Evolutionary conservation across 139 green algal genomes (phyloP).

Genomic region (Picochlorum sp.): DNA sequence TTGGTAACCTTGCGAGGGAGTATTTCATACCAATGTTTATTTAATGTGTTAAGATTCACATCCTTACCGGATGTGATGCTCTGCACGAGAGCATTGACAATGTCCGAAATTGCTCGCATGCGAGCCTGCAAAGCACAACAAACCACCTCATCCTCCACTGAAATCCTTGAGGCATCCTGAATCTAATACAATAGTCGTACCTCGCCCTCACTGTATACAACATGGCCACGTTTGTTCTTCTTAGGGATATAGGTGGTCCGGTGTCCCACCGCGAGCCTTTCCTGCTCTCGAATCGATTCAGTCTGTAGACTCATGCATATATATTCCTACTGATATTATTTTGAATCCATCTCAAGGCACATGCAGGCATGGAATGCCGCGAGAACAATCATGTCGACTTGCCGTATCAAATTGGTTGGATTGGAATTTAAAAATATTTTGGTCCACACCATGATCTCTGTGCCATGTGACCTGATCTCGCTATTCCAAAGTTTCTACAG

Average conservation of each 20-base stretch:
- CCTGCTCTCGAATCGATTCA: too few species aligned
- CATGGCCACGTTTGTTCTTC: constrained; percentile 13
- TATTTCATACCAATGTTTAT: constrained; percentile 36
- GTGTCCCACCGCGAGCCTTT: too few species aligned
- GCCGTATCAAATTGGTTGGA: too few species aligned
- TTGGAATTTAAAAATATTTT: too few species aligned
- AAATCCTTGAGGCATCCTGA: not conserved
- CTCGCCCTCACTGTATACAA: constrained; percentile 2
- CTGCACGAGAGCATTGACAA: constrained; percentile 58
- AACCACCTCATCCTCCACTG: not conserved
- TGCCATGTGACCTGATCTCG: too few species aligned
- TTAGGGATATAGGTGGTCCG: not conserved
- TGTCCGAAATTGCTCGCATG: constrained; percentile 69
- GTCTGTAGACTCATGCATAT: not conserved
- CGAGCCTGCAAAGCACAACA: constrained; percentile 37
- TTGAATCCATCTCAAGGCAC: too few species aligned
- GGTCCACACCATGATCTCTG: too few species aligned
- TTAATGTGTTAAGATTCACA: constrained; percentile 77
- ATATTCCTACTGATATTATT: not conserved
- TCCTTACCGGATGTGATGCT: constrained; percentile 59
- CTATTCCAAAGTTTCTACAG: not conserved
- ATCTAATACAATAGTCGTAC: not conserved
- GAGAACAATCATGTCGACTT: too few species aligned
- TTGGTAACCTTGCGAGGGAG: constrained; percentile 51
- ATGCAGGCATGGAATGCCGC: too few species aligned